phyloP scores from a whole-genome alignment of 495 filamentous ascomycete genomes.

The Daldinia bambusicola region DNA sequence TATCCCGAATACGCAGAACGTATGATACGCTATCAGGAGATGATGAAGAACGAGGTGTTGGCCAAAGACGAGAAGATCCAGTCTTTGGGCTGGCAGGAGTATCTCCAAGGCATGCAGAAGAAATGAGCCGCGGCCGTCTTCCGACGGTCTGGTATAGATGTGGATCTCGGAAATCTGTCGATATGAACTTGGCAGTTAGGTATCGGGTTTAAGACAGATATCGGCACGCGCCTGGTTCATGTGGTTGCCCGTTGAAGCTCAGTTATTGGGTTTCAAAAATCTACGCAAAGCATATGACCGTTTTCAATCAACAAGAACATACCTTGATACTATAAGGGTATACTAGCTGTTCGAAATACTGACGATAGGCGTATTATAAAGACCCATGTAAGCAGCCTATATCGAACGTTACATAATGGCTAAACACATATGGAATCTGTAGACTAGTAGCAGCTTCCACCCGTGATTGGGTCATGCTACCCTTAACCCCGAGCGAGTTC shows the following conservation, averaged over 20 bases:
- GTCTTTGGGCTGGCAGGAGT: constrained; percentile 75
- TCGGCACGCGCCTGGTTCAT: background rate
- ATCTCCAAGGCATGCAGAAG: constrained; percentile 53
- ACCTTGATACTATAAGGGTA: background rate
- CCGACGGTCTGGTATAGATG: background rate
- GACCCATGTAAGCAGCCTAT: background rate
- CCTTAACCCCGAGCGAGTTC: background rate
- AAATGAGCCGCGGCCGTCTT: constrained; percentile 1
- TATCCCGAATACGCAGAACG: constrained; percentile 67
- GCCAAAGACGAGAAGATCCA: constrained; percentile 74
- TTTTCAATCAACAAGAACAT: background rate
- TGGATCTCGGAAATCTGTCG: background rate
- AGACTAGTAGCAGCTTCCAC: background rate
- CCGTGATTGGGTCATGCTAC: background rate
- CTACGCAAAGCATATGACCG: background rate
- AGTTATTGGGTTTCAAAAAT: background rate
- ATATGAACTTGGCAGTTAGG: background rate
- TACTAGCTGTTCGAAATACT: background rate
- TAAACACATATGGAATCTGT: background rate
- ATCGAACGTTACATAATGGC: background rate
- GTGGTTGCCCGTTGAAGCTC: background rate
- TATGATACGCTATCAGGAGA: constrained; percentile 72
- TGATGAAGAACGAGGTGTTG: constrained; percentile 70
- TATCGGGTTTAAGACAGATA: background rate
- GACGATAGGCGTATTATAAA: background rate